phyloP scores from a whole-genome alignment of 768 basidiomycete species.

The Hemileccinum rubropunctum region DNA sequence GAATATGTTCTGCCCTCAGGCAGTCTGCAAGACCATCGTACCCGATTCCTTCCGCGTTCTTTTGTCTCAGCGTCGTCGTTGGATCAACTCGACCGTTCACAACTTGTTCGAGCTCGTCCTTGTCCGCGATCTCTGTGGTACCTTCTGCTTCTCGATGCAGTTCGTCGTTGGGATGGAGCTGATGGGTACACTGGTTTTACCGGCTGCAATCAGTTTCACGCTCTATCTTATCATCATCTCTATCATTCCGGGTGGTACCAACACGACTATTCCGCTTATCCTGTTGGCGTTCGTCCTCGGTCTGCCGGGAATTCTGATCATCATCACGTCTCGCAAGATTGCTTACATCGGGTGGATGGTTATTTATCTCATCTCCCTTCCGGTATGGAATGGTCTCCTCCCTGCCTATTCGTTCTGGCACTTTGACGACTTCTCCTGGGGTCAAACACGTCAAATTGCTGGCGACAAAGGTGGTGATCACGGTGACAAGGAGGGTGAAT shows the following conservation, averaged over 20 bases:
- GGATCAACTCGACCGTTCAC: conserved; percentile 99
- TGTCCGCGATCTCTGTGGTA: conserved; percentile 97
- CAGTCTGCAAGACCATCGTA: conserved; percentile 98
- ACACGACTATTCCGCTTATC: conserved; percentile 87
- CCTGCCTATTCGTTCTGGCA: conserved; percentile 99
- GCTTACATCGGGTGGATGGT: conserved; percentile 98
- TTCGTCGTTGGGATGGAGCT: conserved; percentile 99
- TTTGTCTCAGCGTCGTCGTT: conserved; percentile 93
- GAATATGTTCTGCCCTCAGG: conserved; percentile 98
- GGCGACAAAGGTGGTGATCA: conserved; percentile 73
- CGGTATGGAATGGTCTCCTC: conserved; percentile 95
- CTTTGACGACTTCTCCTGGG: conserved; percentile 98
- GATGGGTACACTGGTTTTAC: conserved; percentile 92
- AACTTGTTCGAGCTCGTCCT: conserved; percentile 93
- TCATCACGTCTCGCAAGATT: conserved; percentile 91
- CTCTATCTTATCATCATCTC: conserved; percentile 88
- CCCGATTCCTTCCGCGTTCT: conserved; percentile 94
- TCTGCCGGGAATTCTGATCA: conserved; percentile 92
- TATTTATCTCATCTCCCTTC: conserved; percentile 87
- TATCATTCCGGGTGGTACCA: conserved; percentile 74
- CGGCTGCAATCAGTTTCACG: conserved; percentile 97
- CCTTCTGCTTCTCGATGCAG: conserved; percentile 99
- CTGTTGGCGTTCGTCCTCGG: conserved; percentile 93
- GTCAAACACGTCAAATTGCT: conserved; percentile 82
- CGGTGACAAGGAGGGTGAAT: conserved; percentile 95